Base-by-base conservation (phyloP, 371 early-diverging fungal species). In the Fennellomyces sp. region DNA sequence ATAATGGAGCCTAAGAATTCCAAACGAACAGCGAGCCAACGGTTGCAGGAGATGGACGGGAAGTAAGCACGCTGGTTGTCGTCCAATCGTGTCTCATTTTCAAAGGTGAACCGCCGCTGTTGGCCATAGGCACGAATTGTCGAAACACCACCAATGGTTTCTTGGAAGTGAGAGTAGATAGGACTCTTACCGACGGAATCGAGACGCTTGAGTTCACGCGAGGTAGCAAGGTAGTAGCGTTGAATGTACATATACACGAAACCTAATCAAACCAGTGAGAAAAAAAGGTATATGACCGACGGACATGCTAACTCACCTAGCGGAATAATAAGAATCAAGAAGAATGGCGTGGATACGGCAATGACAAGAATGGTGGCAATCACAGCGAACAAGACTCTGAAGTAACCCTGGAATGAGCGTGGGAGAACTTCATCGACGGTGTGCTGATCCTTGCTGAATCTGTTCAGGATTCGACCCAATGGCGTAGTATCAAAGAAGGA, bases 21-120 rank as follows among this genome's bases (percentile, higher is more conserved):
- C 23, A 97, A 82, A 29, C 97, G 90, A 12, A 96, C 85, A 29
- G 95, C 94, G 15, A 97, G 69, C 94, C 98, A 98, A 36, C 97
- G 92, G 56, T 94, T 94, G 49, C 88, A 82, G 0, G 87, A 80
- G 29, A 94, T 74, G 5, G 85, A 88, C 2, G 94, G 90, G 72
- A 88, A 92, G 60, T 89, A 91, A 0, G 93, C 94, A 39, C 82
- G 82, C 61, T 87, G 88, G 68, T 94, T 95, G 59, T 76, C 73
- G 63, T 96, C 97, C 30, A 95, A 65, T 47, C 87, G 80, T n/a
- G 61, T 51, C 59, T 91, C 87, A 68, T 92, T 95, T 51, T 85
- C 86, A 26, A 56, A 63, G 4, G 86, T 77, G 66, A 98, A 98
- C 2, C 95, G 84, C 0, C 64, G 54, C 58, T 83, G 72, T 55